Evolutionary conservation across 169 alveolate species (phyloP), one percentile per base, ranked within the genome.

Genomic region (Plasmodium relictum): DNA sequence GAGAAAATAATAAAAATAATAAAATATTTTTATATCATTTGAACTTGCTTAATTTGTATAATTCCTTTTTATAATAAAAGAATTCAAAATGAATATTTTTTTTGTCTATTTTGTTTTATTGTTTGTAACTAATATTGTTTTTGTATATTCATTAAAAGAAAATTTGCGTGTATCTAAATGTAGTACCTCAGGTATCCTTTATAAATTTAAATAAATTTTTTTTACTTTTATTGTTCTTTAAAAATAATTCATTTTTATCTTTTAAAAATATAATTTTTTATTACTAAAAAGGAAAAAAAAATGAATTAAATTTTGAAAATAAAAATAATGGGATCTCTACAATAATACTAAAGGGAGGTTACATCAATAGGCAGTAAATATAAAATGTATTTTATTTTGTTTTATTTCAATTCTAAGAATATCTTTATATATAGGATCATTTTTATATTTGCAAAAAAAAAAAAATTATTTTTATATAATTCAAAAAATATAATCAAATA

Each of bases 361-460:
- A 83, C 70, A 48, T 68, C 73, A 83, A 83, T 72, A 68, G 91
- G 68, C 91, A 83, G 91, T 83, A 83, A 83, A 68, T 37, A 83
- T 62, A 45, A 10, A 63, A 45, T 26, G 18, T 31, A 44, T 24
- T 37, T 61, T 62, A 61, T 39, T 74, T 44, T 45, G 12, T 61
- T 26, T 54, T 0, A 3, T 14, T 3, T 31, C 3, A 31, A 31
- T 31, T 31, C 1, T 31, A 31, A 31, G 39, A 31, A 31, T 31
- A 31, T 2, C 1, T 31, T 31, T 31, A 31, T 31, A 31, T 31
- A 2, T 31, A 31, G 39, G 3, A 31, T 31, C 3, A 31, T 31
- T 31, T 31, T 31, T 31, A 31, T 31, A 31, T 31, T 31, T 31
- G 1, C 39, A 48, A 48, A 48, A 48, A 48, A 48, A 48, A 48